Conservation (phyloP, 345 rosid species). For the Pseudoturritis turrita region DNA sequence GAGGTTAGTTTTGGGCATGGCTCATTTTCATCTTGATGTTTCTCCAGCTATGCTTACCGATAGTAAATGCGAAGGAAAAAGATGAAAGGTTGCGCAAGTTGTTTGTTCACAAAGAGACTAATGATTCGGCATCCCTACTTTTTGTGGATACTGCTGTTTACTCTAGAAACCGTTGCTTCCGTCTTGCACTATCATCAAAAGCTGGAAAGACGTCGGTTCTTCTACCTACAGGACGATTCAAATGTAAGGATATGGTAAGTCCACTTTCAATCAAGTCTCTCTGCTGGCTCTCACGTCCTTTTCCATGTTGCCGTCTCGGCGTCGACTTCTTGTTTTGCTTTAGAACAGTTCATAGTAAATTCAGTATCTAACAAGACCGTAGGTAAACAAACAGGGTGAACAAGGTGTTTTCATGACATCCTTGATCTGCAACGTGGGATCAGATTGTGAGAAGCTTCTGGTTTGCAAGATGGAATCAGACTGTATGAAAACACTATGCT, state of each 20-base stretch:
- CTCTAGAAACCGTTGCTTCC: slow-evolving; percentile 93
- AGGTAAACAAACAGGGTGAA: slow-evolving; percentile 51
- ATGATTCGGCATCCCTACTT: slow-evolving; percentile 45
- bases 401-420: slow-evolving; percentile 84
- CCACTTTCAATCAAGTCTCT: slow-evolving; percentile 7
- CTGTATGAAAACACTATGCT: slow-evolving; percentile 79
- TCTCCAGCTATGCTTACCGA: slow-evolving; percentile 72
- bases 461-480: slow-evolving; percentile 89
- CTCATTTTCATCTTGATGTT: slow-evolving; percentile 17
- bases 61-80: slow-evolving; percentile 44
- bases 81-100: slow-evolving; percentile 49
- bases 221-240: slow-evolving; percentile 79
- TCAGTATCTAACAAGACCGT: slow-evolving; percentile 20
- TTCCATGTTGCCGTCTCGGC: background rate
- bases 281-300: background rate
- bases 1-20: slow-evolving; percentile 3
- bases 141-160: slow-evolving; percentile 94
- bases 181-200: slow-evolving; percentile 83
- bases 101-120: slow-evolving; percentile 66
- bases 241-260: slow-evolving; percentile 75
- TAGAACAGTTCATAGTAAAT: background rate
- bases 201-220: slow-evolving; percentile 86
- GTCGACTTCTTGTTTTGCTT: background rate
- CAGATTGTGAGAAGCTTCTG: slow-evolving; percentile 74
- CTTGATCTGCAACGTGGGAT: slow-evolving; percentile 78